phyloP scores from a whole-genome alignment of 108 stramenopile species.

The Nitzschia putrida region DNA sequence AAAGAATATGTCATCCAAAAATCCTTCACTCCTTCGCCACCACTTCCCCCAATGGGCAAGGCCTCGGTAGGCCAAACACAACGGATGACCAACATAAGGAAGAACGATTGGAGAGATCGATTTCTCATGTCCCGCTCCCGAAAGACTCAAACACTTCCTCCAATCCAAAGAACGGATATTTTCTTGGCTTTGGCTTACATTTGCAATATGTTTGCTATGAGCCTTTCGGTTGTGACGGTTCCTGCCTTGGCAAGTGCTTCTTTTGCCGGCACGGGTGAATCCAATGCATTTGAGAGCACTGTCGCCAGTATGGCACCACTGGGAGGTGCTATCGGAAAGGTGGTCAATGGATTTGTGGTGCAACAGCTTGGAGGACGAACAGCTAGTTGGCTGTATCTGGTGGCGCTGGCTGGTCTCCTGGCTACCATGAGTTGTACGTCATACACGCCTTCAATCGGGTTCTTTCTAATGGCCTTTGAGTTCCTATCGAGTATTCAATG shows the following conservation, averaged over 20 bases:
- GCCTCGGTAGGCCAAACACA: no score
- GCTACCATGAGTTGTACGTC: constrained; percentile 16
- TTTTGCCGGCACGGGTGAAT: constrained; percentile 3
- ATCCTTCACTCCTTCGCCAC: no score
- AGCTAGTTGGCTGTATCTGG: constrained; percentile 24
- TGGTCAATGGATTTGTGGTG: constrained; percentile 57
- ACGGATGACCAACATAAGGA: no score
- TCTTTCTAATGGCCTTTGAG: constrained; percentile 30
- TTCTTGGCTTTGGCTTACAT: constrained; percentile 30
- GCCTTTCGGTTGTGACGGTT: constrained; percentile 42
- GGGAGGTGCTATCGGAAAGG: constrained; percentile 45
- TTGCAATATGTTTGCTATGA: constrained; percentile 32
- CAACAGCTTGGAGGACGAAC: constrained; percentile 41
- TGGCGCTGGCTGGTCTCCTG: neutral
- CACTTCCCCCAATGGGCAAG: no score
- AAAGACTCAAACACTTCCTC: neutral
- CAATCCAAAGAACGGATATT: constrained; percentile 14
- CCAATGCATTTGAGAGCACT: constrained; percentile 20
- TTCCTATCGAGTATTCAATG: constrained; percentile 48
- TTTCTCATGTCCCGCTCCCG: no score
- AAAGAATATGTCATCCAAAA: no score
- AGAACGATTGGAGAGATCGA: no score
- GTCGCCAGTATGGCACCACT: constrained; percentile 34
- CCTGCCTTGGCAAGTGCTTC: constrained; percentile 34
- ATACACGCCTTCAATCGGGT: constrained; percentile 21